Conservation (phyloP, 176 grass and related monocot genomes). For the Rhynchospora breviuscula region DNA sequence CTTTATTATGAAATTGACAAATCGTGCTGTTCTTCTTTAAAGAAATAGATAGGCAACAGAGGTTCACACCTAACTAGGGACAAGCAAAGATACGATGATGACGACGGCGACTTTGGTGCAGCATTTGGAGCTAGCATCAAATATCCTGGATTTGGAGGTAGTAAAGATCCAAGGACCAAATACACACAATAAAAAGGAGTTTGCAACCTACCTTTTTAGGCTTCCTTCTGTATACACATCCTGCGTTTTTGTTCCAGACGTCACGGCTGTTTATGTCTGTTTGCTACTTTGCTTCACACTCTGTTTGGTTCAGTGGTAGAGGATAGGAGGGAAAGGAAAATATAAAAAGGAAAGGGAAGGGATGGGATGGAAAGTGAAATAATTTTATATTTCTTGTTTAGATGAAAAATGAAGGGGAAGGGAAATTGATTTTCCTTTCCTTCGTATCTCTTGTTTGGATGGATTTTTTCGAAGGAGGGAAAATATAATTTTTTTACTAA, state of each 20-base stretch:
- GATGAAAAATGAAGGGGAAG: too few relatives aligned
- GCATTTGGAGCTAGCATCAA: neutral
- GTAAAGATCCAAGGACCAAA: neutral
- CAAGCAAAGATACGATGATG: neutral
- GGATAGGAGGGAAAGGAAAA: too few relatives aligned
- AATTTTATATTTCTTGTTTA: too few relatives aligned
- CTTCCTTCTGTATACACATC: neutral
- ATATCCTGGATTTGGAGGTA: neutral
- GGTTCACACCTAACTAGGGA: neutral
- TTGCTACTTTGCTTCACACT: too few relatives aligned
- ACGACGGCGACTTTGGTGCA: neutral
- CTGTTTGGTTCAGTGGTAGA: too few relatives aligned
- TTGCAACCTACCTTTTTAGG: neutral
- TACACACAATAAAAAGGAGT: neutral
- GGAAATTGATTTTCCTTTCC: too few relatives aligned
- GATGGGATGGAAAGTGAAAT: too few relatives aligned
- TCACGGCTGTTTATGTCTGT: neutral
- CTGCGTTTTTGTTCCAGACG: neutral
- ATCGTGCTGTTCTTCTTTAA: neutral
- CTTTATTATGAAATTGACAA: too few relatives aligned
- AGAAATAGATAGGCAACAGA: neutral
- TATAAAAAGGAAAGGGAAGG: too few relatives aligned
- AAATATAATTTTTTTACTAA: too few relatives aligned
- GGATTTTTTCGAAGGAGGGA: too few relatives aligned
- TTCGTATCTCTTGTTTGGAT: too few relatives aligned